Evolutionary conservation across 108 stramenopile genomes (phyloP), one percentile per base, ranked within the genome.

Genomic region (Cyclotella sp.): DNA sequence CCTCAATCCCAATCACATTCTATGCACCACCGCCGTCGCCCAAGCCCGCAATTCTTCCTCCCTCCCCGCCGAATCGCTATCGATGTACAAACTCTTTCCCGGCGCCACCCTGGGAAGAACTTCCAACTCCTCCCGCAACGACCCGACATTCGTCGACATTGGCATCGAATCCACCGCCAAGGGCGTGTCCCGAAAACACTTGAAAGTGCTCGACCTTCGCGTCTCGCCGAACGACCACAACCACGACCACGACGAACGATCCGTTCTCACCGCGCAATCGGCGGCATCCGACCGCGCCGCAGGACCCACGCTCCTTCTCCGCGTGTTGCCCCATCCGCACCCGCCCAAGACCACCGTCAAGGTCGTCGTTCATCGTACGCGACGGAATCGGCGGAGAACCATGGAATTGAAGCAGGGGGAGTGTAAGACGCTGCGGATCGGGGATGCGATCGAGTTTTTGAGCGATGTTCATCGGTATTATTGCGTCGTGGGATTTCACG

Each of bases 31-130:
- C 21, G 61, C 75, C 0, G 75, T 59, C n/a, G 75, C 66, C 27
- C 30, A 67, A 19, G 66, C 75, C 3, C 60, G 30, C 21, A 57
- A 44, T 0, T 79, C 79, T 6, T 70, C 63, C 52, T 79, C 82
- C 28, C 22, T 80, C 86, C 21, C 87, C 74, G 86, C 86, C 85
- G 57, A 88, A 91, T 29, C 43, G 5, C n/a, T n/a, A 91, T 29
- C 52, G 16, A 43, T 54, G 54, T n/a, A 44, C 46, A 49, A 47
- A 24, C 41, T 70, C 19, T 70, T 58, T 21, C 22, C 42, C 22
- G 69, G 69, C 0, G 55, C 69, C 0, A 70, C 53, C 16, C 18
- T 70, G 19, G 69, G 69, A 13, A 34, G 69, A 41, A 42, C 22
- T 12, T 70, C 69, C 42, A 57, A 43, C 12, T 54, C 40, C 19